A percentile compares a stretch with the other conserved stretches of the same genome.
Conservation (phyloP, 306 rosid species). For the Echinosophora koreensis region DNA sequence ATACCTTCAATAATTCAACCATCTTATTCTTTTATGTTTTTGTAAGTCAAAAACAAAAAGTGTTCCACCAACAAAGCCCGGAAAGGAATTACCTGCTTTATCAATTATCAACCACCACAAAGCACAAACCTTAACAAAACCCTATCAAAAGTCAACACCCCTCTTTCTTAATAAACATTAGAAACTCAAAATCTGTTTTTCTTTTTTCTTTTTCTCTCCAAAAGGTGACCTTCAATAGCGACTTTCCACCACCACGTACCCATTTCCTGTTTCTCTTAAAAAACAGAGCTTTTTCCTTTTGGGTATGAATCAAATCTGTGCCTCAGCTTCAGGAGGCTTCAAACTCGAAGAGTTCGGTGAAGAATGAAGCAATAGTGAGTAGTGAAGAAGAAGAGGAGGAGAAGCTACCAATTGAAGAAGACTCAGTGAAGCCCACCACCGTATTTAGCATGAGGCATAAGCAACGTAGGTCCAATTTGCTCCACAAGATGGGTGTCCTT, state of each 20-base stretch:
- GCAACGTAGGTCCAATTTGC: conserved; percentile 81
- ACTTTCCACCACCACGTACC: conserved; percentile 77
- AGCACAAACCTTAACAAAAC: too few relatives aligned
- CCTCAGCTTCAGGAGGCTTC: conserved; percentile 53
- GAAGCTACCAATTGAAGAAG: conserved; percentile 69
- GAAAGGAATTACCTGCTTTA: conserved; percentile 38
- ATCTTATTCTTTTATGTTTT: too few relatives aligned
- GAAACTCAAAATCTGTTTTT: not conserved
- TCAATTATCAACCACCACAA: too few relatives aligned
- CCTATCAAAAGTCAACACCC: too few relatives aligned
- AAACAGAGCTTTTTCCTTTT: conserved; percentile 46
- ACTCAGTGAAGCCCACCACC: conserved; percentile 66
- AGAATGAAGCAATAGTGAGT: conserved; percentile 49
- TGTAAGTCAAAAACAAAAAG: not conserved
- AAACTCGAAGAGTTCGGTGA: conserved; percentile 44
- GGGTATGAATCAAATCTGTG: conserved; percentile 62
- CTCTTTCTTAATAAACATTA: too few relatives aligned
- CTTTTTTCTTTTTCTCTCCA: conserved; percentile 34
- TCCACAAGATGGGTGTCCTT: conserved; percentile 86
- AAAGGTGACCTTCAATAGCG: too few relatives aligned
- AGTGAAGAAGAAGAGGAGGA: conserved; percentile 46
- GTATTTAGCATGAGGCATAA: conserved; percentile 79
- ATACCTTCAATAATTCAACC: too few relatives aligned
- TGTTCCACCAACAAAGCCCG: conserved; percentile 29
- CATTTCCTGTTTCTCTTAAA: conserved; percentile 50